Evolutionary conservation across 768 basidiomycete species (phyloP).

Genomic region (Tricholoma saponaceum): DNA sequence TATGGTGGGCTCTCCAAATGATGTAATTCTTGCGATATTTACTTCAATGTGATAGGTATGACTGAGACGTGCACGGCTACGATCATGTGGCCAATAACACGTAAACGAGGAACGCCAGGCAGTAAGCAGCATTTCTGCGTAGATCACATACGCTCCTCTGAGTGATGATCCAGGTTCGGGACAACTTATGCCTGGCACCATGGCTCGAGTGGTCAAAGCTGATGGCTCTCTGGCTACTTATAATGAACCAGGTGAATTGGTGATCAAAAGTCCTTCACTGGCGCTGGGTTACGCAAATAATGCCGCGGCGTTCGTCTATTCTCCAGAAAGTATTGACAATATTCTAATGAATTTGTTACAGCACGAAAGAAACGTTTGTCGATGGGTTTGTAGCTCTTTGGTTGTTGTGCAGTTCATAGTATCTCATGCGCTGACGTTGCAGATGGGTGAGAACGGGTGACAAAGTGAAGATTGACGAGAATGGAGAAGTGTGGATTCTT

Average conservation of each 20-base stretch:
- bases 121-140: slow-evolving; percentile 24
- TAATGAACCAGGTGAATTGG: slow-evolving; percentile 59
- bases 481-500: slow-evolving; percentile 55
- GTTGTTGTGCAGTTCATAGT: not conserved
- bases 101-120: slow-evolving; percentile 49
- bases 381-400: slow-evolving; percentile 44
- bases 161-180: slow-evolving; percentile 39
- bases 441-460: slow-evolving; percentile 73
- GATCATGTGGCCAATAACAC: slow-evolving; percentile 42
- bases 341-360: slow-evolving; percentile 19
- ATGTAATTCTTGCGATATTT: not conserved
- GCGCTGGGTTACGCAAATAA: slow-evolving; percentile 59
- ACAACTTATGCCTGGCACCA: slow-evolving; percentile 49
- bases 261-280: slow-evolving; percentile 49
- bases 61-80: slow-evolving; percentile 59
- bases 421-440: not conserved
- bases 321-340: not conserved
- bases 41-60: slow-evolving; percentile 40
- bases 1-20: slow-evolving; percentile 36
- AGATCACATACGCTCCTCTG: not conserved
- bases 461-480: slow-evolving; percentile 49
- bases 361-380: slow-evolving; percentile 65
- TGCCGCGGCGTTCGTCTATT: slow-evolving; percentile 51
- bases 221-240: slow-evolving; percentile 54
- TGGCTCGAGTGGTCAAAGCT: slow-evolving; percentile 48